phyloP scores from a whole-genome alignment of 805 yeast species.

The Saccharomycopsis schoenii region DNA sequence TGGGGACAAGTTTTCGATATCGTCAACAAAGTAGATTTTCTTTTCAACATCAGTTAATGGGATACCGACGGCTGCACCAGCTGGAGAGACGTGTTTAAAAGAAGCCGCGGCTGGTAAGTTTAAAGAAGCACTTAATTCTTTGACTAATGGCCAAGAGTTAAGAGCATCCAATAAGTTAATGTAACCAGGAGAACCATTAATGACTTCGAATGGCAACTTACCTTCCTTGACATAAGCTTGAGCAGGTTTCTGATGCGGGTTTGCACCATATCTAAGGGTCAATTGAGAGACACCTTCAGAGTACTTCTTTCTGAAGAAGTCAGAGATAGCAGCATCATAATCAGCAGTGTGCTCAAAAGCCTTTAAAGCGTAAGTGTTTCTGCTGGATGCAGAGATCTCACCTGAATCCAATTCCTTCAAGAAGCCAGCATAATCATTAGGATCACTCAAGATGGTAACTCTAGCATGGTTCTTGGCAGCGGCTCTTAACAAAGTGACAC shows the following conservation, averaged over 20 bases:
- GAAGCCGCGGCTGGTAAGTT: constrained; percentile 98
- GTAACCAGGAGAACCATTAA: constrained; percentile 95
- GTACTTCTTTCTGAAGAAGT: constrained; percentile 95
- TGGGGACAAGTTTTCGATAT: constrained; percentile 91
- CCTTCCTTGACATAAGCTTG: constrained; percentile 88
- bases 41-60: constrained; percentile 88
- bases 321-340: constrained; percentile 91
- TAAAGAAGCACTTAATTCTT: constrained; percentile 88
- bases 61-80: constrained; percentile 96
- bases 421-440: constrained; percentile 82
- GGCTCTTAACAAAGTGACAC: constrained; percentile 94
- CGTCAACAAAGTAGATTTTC: constrained; percentile 90
- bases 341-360: constrained; percentile 99
- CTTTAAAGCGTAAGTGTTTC: constrained; percentile 82
- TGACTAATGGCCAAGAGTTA: constrained; percentile 97
- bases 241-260: constrained; percentile 99
- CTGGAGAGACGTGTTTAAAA: constrained; percentile 97
- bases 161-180: constrained; percentile 93
- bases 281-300: constrained; percentile 83
- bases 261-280: constrained; percentile 95
- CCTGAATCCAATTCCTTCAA: constrained; percentile 60
- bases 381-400: constrained; percentile 59
- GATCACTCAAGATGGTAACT: constrained; percentile 92
- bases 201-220: constrained; percentile 85
- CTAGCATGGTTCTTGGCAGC: constrained; percentile 98